Percentiles rank a stretch among this genome's conserved stretches.
Evolutionary conservation across 2,329 filamentous ascomycete genomes (phyloP).

Genomic region (Aspergillus terreus): DNA sequence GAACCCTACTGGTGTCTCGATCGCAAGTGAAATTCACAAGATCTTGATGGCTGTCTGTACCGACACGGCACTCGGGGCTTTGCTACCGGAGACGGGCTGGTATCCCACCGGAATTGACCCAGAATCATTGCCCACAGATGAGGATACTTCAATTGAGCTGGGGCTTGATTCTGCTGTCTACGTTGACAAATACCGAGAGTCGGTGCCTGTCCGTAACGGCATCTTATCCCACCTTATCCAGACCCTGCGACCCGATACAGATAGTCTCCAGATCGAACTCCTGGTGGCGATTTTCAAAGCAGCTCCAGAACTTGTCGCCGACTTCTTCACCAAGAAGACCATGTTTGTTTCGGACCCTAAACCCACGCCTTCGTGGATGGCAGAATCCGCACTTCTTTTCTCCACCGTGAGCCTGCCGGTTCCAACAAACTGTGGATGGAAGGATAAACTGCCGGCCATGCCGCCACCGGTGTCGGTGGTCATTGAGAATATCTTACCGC

Average conservation of each 20-base stretch:
- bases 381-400: constrained; percentile 85
- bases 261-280: constrained; percentile 74
- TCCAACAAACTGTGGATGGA: constrained; percentile 67
- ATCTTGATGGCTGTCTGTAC: constrained; percentile 76
- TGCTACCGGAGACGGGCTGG: constrained; percentile 75
- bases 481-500: constrained; percentile 81
- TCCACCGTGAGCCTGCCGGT: constrained; percentile 72
- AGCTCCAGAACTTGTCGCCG: constrained; percentile 80
- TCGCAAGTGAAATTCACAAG: constrained; percentile 68
- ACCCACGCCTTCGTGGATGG: constrained; percentile 88
- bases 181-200: constrained; percentile 63
- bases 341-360: constrained; percentile 88
- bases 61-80: constrained; percentile 65
- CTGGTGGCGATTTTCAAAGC: constrained; percentile 73
- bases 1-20: constrained; percentile 43
- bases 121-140: constrained; percentile 47
- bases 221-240: constrained; percentile 75
- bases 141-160: constrained; percentile 54
- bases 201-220: constrained; percentile 73
- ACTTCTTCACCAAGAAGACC: constrained; percentile 78
- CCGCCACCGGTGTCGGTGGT: constrained; percentile 77
- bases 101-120: constrained; percentile 70
- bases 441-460: constrained; percentile 56
- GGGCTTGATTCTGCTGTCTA: constrained; percentile 68
- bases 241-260: constrained; percentile 77